phyloP scores from a whole-genome alignment of 176 grass and related monocot genomes.

The Aegilops umbellulata region DNA sequence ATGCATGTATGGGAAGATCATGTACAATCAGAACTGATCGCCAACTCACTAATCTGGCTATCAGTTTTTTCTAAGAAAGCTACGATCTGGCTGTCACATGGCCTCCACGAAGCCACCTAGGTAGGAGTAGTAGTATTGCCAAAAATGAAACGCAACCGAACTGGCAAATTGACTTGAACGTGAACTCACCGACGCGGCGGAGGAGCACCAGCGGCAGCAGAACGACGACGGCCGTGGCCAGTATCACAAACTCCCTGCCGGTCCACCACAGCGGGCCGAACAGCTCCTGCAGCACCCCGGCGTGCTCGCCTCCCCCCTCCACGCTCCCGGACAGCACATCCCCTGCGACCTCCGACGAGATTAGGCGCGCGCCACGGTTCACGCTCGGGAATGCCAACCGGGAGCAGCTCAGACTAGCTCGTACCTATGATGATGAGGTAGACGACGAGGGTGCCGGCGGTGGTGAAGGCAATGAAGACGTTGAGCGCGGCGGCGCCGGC shows the following conservation, averaged over 20 bases:
- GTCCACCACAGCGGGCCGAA: slow-evolving; percentile 84
- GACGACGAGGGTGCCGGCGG: slow-evolving; percentile 66
- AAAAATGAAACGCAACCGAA: background rate
- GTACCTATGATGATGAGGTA: slow-evolving; percentile 96
- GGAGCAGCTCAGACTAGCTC: background rate
- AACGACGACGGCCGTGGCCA: slow-evolving; percentile 49
- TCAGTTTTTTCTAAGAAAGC: background rate
- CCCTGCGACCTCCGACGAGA: slow-evolving; percentile 40
- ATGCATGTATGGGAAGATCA: background rate
- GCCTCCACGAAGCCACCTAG: background rate
- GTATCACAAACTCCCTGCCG: slow-evolving; percentile 50
- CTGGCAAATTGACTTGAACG: background rate
- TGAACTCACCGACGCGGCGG: slow-evolving; percentile 70
- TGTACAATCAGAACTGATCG: background rate
- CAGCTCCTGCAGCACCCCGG: slow-evolving; percentile 71
- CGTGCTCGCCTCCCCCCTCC: slow-evolving; percentile 45
- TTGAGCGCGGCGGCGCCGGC: slow-evolving; percentile 54
- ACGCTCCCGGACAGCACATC: slow-evolving; percentile 76
- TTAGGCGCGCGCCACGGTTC: background rate
- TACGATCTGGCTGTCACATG: background rate
- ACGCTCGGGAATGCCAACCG: background rate
- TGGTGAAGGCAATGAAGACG: slow-evolving; percentile 59
- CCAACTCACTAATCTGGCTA: background rate
- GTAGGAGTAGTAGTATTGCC: background rate
- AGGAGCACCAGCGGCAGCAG: slow-evolving; percentile 76